A percentile compares a stretch with the other conserved stretches of the same genome.
Conservation (phyloP, 371 early-diverging fungal genomes). For the Mortierella sp. region DNA sequence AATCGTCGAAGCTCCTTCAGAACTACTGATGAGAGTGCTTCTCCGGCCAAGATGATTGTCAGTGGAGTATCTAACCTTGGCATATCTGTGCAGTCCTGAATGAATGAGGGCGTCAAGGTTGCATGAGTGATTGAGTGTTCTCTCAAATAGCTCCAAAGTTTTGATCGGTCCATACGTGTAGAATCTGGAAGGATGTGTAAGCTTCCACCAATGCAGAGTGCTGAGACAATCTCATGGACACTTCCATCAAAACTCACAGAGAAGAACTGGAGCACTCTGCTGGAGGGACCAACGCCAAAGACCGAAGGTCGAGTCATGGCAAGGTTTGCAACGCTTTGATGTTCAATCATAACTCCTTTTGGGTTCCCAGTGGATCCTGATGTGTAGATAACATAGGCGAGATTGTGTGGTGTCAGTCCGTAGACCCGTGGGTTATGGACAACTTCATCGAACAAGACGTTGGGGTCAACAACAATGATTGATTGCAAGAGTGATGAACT, state of each 20-base stretch:
- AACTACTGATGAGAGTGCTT: too few relatives aligned
- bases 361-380: slow-evolving; percentile 66
- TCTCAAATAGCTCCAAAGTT: slow-evolving; percentile 5
- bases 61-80: too few relatives aligned
- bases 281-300: background rate
- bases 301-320: background rate
- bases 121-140: slow-evolving; percentile 9
- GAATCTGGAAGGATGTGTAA: slow-evolving; percentile 9
- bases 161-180: slow-evolving; percentile 4
- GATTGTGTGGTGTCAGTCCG: slow-evolving; percentile 1
- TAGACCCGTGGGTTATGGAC: too few relatives aligned
- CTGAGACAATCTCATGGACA: background rate
- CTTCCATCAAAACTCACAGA: slow-evolving; percentile 20
- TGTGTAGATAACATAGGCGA: slow-evolving; percentile 58
- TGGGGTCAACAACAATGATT: too few relatives aligned
- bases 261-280: background rate
- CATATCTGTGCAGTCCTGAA: too few relatives aligned
- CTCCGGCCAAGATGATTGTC: too few relatives aligned
- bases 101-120: slow-evolving; percentile 4
- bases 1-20: too few relatives aligned
- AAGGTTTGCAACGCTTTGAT: slow-evolving; percentile 1
- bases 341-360: slow-evolving; percentile 61
- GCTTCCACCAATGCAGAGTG: slow-evolving; percentile 7
- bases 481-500: too few relatives aligned
- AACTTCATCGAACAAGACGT: too few relatives aligned